phyloP scores from a whole-genome alignment of 2,329 filamentous ascomycete genomes.

The Achaetomium macrosporum region DNA sequence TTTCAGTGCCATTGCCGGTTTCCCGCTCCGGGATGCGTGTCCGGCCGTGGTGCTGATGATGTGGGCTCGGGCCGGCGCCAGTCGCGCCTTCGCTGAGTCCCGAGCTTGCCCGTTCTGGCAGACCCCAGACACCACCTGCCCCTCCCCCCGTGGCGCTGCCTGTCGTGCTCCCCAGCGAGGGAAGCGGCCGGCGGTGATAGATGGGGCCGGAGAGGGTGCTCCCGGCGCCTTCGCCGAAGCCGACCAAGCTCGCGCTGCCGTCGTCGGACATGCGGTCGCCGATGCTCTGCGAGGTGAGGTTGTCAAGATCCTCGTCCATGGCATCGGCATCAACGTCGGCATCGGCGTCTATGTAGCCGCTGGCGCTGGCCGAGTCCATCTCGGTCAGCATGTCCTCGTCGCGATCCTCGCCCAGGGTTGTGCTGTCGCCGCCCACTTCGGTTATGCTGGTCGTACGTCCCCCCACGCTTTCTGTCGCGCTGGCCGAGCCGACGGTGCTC shows the following conservation, averaged over 20 bases:
- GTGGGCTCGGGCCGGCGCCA: conserved; percentile 5
- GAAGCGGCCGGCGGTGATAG: conserved; percentile 49
- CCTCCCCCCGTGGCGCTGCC: neutral
- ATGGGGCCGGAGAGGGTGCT: conserved; percentile 78
- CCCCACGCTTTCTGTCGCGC: conserved; percentile 73
- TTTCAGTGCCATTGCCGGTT: conserved; percentile 38
- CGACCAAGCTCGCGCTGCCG: conserved; percentile 75
- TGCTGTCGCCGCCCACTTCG: conserved; percentile 51
- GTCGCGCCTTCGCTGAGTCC: conserved; percentile 43
- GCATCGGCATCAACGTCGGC: conserved; percentile 24
- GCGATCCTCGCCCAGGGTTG: conserved; percentile 33
- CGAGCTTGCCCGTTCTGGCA: conserved; percentile 45
- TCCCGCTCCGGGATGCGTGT: conserved; percentile 24
- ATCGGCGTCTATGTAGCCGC: conserved; percentile 46
- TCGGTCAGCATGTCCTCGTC: conserved; percentile 58
- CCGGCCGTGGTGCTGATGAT: neutral
- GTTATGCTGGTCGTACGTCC: conserved; percentile 43
- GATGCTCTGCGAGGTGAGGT: conserved; percentile 42
- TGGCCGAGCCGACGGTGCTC: conserved; percentile 87
- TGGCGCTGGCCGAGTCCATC: conserved; percentile 44
- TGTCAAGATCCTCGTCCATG: conserved; percentile 51
- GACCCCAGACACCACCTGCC: too few relatives aligned
- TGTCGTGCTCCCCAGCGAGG: conserved; percentile 30
- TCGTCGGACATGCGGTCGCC: conserved; percentile 79
- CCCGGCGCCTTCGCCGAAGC: conserved; percentile 86